A percentile compares a stretch with the other conserved stretches of the same genome.
Evolutionary conservation across 768 basidiomycete species (phyloP).

Genomic region (Cubamyces sp.): DNA sequence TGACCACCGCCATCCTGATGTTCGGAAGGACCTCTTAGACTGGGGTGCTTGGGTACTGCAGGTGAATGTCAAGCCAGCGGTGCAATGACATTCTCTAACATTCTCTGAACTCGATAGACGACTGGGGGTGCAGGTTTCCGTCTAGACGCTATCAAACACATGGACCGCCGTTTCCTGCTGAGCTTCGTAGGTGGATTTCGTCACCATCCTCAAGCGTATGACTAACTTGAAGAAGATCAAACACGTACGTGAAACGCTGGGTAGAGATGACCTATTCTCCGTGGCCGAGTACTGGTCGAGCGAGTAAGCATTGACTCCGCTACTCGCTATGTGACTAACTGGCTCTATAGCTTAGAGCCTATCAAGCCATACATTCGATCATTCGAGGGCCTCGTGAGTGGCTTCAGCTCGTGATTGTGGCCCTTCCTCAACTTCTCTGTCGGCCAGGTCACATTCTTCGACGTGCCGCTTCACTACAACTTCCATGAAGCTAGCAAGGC

Average conservation of each 20-base stretch:
- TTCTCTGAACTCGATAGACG: conserved; percentile 44
- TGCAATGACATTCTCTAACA: background rate
- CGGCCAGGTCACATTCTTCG: conserved; percentile 82
- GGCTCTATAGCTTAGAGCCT: conserved; percentile 44
- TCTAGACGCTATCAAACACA: conserved; percentile 91
- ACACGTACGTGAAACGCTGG: conserved; percentile 49
- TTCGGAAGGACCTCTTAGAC: conserved; percentile 68
- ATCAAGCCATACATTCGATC: conserved; percentile 62
- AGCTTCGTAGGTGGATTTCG: conserved; percentile 57
- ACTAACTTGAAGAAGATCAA: conserved; percentile 38
- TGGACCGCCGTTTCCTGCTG: conserved; percentile 70
- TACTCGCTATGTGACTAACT: conserved; percentile 3
- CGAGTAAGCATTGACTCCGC: conserved; percentile 47
- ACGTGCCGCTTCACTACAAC: conserved; percentile 87
- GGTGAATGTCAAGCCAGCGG: conserved; percentile 33
- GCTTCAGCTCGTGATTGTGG: background rate
- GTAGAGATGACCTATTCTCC: conserved; percentile 58
- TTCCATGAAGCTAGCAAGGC: conserved; percentile 76
- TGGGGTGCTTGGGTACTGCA: conserved; percentile 85
- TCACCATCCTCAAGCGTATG: background rate
- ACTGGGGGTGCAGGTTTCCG: conserved; percentile 77
- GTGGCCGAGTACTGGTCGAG: conserved; percentile 85
- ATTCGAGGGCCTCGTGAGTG: conserved; percentile 66
- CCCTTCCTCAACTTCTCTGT: background rate
- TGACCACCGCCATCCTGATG: conserved; percentile 74